Conservation (phyloP, 2,329 filamentous ascomycete species). For the Diaporthe citrichinensis region DNA sequence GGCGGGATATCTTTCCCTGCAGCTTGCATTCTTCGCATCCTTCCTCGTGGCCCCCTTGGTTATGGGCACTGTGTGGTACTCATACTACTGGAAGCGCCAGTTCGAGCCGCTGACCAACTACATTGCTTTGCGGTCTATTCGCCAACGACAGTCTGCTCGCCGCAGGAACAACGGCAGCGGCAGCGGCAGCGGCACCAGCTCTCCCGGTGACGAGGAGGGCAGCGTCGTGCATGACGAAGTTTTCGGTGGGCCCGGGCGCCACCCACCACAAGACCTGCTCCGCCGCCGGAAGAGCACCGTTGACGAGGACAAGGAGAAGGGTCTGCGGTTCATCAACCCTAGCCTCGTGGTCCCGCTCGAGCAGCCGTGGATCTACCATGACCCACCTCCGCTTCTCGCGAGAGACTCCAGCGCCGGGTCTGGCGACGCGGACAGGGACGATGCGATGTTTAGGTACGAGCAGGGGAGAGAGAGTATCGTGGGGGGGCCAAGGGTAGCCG, state of each 20-base stretch:
- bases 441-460: slow-evolving; percentile 35
- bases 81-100: slow-evolving; percentile 82
- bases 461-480: slow-evolving; percentile 37
- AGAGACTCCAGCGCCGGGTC: slow-evolving; percentile 40
- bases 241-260: slow-evolving; percentile 51
- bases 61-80: slow-evolving; percentile 88
- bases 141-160: slow-evolving; percentile 58
- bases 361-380: slow-evolving; percentile 77
- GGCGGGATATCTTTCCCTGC: slow-evolving; percentile 85
- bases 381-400: slow-evolving; percentile 60
- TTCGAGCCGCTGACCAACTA: slow-evolving; percentile 93
- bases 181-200: slow-evolving; percentile 50
- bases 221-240: slow-evolving; percentile 53
- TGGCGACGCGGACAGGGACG: slow-evolving; percentile 4
- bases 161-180: slow-evolving; percentile 64
- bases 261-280: slow-evolving; percentile 55
- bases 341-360: slow-evolving; percentile 79
- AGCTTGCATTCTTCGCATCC: slow-evolving; percentile 80
- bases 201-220: background rate
- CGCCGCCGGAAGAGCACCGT: slow-evolving; percentile 73
- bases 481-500: background rate
- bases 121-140: slow-evolving; percentile 90
- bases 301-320: slow-evolving; percentile 80
- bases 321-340: slow-evolving; percentile 81
- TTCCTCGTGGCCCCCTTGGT: slow-evolving; percentile 82